Evolutionary conservation across 352 stramenopile species (phyloP).

Genomic region (Globisporangium uncinulatum): DNA sequence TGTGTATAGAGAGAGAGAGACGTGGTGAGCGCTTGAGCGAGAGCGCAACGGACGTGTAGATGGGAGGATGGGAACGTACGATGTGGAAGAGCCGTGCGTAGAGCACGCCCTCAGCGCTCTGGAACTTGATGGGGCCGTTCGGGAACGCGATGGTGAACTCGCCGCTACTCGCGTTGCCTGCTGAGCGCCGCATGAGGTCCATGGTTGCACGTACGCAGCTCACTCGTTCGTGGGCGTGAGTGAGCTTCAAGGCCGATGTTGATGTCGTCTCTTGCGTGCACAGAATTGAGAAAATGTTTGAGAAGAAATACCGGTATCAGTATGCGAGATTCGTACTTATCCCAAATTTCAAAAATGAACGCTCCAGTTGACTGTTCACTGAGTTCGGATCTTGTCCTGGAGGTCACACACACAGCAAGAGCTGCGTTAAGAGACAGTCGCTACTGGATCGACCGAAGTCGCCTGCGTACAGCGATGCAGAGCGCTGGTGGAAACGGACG

Average conservation of each 20-base stretch:
- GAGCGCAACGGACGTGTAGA: not conserved
- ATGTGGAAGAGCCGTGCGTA: constrained; percentile 84
- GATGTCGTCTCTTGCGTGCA: constrained; percentile 1
- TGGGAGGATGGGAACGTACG: constrained; percentile 44
- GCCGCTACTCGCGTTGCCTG: constrained; percentile 22
- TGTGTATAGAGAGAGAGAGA: not conserved
- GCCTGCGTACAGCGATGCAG: too few relatives aligned
- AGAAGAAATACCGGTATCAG: too few relatives aligned
- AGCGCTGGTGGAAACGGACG: too few relatives aligned
- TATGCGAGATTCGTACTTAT: too few relatives aligned
- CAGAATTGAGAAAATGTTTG: too few relatives aligned
- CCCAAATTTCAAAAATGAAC: too few relatives aligned
- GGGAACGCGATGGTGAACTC: constrained; percentile 81
- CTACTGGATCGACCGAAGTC: not conserved
- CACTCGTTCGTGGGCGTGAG: too few relatives aligned
- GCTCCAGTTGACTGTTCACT: too few relatives aligned
- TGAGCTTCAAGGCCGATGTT: too few relatives aligned
- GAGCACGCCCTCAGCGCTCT: constrained; percentile 71
- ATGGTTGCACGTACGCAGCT: constrained; percentile 1
- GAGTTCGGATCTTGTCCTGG: not conserved
- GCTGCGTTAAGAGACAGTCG: constrained; percentile 1
- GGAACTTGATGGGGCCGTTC: constrained; percentile 83
- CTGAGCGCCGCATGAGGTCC: constrained; percentile 16
- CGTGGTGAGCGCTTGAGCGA: too few relatives aligned
- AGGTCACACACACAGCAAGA: not conserved